Base-by-base conservation (phyloP, 2,329 filamentous ascomycete species). In the Tolypocladium ophioglossoides region DNA sequence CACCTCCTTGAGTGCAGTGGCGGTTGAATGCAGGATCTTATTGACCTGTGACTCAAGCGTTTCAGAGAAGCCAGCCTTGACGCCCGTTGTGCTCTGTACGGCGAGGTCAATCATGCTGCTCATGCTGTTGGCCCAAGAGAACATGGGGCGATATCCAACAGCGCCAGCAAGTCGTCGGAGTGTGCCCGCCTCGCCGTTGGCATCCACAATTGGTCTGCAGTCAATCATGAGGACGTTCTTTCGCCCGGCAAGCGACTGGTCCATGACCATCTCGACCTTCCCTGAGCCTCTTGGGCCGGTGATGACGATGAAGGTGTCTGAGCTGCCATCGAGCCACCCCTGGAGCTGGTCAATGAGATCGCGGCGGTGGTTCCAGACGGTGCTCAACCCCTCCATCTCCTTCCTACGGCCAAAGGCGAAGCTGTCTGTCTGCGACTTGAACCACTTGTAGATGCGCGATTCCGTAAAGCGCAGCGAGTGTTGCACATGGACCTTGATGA, bases 71-170 rank as follows among this genome's bases (percentile, higher is more conserved):
- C 91, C 91, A 7, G 91, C 88, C 71, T 97, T 96, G 55, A 95
- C 88, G 14, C 92, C 92, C 22, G 92, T 95, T 14, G 94, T 94
- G 62, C 91, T 89, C 68, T 96, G 92, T 1, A 94, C 89, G 24
- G 92, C 94, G 39, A 97, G 80, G 62, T 97, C 94, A 59, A 96
- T 78, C 72, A 96, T 82, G 67, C 91, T 95, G 70, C 89, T 95
- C 60, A 97, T 83, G 64, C 85, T 96, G 70, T 97, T 96, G 72
- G 95, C 87, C 89, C 91, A 97, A 0, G 89, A 95, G 68, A 99
- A 99, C 0, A 99, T 84, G 0, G 94, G 94, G 10, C 88, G 79
- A 66, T 96, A 97, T 10, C 94, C 92, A 50, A 97, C 91, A 59
- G 91, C 83, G 1, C 77, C 73, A 1, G 92, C 94, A 7, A 94